Percentiles rank a stretch among this genome's conserved stretches.
phyloP scores from a whole-genome alignment of 192 early-diverging fungal genomes.

The Spinellus fusiger region DNA sequence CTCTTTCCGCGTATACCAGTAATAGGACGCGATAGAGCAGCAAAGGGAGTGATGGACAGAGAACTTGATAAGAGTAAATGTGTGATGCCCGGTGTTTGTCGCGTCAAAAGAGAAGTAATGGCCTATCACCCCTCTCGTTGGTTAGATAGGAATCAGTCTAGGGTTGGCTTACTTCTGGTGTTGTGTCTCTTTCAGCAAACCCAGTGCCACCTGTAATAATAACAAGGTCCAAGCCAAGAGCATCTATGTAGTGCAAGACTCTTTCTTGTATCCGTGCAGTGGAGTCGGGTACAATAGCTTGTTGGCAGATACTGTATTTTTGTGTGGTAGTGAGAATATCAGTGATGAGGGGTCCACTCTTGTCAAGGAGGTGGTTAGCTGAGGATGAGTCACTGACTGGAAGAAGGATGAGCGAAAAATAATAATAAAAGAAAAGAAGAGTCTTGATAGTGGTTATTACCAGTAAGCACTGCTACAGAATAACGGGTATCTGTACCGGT shows the following conservation, averaged over 20 bases:
- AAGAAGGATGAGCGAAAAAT: not conserved
- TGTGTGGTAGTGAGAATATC: slow-evolving; percentile 26
- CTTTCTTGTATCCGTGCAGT: slow-evolving; percentile 40
- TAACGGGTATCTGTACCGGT: too few relatives aligned
- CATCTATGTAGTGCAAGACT: slow-evolving; percentile 46
- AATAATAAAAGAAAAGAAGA: too few relatives aligned
- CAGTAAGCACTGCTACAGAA: too few relatives aligned
- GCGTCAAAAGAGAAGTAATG: slow-evolving; percentile 63
- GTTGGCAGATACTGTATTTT: slow-evolving; percentile 33
- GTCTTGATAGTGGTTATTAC: too few relatives aligned
- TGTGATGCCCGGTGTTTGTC: slow-evolving; percentile 67
- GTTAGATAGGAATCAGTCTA: too few relatives aligned
- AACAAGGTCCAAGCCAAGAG: slow-evolving; percentile 54
- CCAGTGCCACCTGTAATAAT: slow-evolving; percentile 92
- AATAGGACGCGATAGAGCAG: slow-evolving; percentile 78
- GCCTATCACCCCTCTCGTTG: slow-evolving; percentile 38
- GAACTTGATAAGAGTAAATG: slow-evolving; percentile 73
- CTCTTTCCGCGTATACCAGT: slow-evolving; percentile 55
- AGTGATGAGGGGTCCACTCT: slow-evolving; percentile 58
- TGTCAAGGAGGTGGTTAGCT: slow-evolving; percentile 43
- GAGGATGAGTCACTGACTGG: slow-evolving; percentile 60
- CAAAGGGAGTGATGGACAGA: slow-evolving; percentile 80
- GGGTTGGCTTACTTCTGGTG: slow-evolving; percentile 81
- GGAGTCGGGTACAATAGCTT: slow-evolving; percentile 48
- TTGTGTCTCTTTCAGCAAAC: slow-evolving; percentile 77